These are phyloP conservation scores for Hypomontagnella submonticulosa DNA, from an alignment of 495 filamentous ascomycete species.

Conservation along the genomic window DNA sequence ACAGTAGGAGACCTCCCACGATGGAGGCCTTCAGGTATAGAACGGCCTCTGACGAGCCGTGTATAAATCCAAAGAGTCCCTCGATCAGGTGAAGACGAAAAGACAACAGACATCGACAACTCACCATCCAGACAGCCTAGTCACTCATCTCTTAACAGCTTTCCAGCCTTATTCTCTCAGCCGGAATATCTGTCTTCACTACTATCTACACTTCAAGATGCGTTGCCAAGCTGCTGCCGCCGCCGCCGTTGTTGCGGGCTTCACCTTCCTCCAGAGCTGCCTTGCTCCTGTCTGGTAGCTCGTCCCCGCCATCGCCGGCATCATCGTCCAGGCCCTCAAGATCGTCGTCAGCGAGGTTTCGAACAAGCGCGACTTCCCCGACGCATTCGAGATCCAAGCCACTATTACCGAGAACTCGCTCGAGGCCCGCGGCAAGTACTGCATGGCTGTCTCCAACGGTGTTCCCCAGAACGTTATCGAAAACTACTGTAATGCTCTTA, in stretches of 20 bases:
- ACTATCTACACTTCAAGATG: neutral
- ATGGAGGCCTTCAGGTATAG: too few species aligned
- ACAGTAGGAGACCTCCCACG: too few species aligned
- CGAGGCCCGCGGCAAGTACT: constrained; percentile 1
- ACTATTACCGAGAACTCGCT: neutral
- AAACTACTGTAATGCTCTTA: constrained; percentile 13
- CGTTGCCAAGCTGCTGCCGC: constrained; percentile 4
- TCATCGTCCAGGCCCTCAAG: neutral
- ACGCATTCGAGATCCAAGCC: neutral
- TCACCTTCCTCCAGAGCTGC: constrained; percentile 6
- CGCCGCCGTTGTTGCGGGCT: constrained; percentile 1
- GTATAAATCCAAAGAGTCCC: too few species aligned
- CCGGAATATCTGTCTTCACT: too few species aligned
- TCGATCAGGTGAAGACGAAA: too few species aligned
- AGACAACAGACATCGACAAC: neutral
- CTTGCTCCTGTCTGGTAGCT: neutral
- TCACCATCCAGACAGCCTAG: neutral
- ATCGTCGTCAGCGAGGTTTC: neutral
- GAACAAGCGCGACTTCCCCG: neutral
- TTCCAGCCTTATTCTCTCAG: neutral
- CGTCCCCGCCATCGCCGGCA: neutral
- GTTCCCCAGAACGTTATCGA: constrained; percentile 10
- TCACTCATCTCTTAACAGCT: neutral
- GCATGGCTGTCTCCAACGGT: constrained; percentile 4
- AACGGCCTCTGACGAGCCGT: too few species aligned